Evolutionary conservation across 768 basidiomycete species (phyloP).

Genomic region (Hydnomerulius pinastri): DNA sequence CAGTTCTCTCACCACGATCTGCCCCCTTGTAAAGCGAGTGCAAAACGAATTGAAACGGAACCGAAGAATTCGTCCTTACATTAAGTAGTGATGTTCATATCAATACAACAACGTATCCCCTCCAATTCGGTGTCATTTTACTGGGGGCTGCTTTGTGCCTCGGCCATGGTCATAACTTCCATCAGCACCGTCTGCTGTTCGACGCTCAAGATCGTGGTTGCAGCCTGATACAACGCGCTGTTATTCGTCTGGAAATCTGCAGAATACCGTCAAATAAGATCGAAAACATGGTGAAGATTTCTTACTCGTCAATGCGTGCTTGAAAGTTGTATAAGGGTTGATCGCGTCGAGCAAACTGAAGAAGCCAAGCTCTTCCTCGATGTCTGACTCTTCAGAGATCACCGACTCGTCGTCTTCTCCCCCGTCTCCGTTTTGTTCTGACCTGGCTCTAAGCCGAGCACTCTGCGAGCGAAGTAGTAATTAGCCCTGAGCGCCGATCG

Average conservation of each 20-base stretch:
- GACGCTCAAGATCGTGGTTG: constrained; percentile 68
- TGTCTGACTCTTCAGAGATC: constrained; percentile 55
- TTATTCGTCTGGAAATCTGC: constrained; percentile 80
- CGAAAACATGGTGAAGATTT: constrained; percentile 6
- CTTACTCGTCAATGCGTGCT: constrained; percentile 74
- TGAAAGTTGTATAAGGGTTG: constrained; percentile 78
- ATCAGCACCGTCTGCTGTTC: constrained; percentile 82
- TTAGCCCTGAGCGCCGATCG: neutral
- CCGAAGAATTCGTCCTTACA: no score
- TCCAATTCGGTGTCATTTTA: neutral
- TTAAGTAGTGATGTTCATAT: no score
- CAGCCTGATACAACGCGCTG: constrained; percentile 61
- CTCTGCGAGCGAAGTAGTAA: constrained; percentile 44
- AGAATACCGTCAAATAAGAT: constrained; percentile 10
- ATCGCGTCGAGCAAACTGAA: constrained; percentile 82
- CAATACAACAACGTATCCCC: no score
- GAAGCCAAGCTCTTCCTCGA: constrained; percentile 84
- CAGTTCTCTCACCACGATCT: no score
- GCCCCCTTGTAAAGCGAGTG: no score
- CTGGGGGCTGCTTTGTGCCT: constrained; percentile 29
- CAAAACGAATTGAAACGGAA: no score
- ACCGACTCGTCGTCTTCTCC: constrained; percentile 38
- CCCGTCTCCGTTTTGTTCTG: constrained; percentile 38
- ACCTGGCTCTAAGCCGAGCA: constrained; percentile 68
- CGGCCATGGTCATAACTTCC: constrained; percentile 81